Evolutionary conservation across 2,329 filamentous ascomycete species (phyloP), one percentile per base, ranked within the genome.

Genomic region (Penicillium sp.): DNA sequence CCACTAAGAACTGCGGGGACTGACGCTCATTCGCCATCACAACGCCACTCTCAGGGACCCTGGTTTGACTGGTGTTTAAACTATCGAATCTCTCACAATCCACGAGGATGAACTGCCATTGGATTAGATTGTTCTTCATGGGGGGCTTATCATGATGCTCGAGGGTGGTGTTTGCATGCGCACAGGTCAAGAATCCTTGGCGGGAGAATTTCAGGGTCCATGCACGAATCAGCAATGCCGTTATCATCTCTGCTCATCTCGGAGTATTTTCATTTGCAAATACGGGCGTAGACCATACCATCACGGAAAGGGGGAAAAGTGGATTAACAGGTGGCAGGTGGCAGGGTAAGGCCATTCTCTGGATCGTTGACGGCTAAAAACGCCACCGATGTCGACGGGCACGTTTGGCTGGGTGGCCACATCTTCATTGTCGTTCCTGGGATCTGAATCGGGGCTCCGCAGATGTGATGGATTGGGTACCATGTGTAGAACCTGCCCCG

Each of bases 381-480:
- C 62, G 62, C 62, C 62, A 64, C 62, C 59, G 59, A 64, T 63
- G 59, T 61, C 58, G 55, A 44, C 51, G 48, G 50, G 55, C 54
- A 63, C 49, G 56, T 58, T 61, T n/a, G 55, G 24, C 24, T 28
- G 24, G 24, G 45, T 51, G 52, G 50, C 44, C 43, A 54, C 40
- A 28, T 44, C 40, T 44, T 44, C 40, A 44, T 19, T 5, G n/a
- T 29, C 24, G 40, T 31, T 45, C 42, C 42, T 45, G 42, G 16
- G 26, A 45, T 45, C 42, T 45, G 40, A 24, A 45, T 45, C 28
- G 42, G 16, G n/a, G n/a, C 7, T 29, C 26, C 42, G 11, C 26
- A 31, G n/a, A 45, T 45, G 26, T 14, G 18, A 33, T 31, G 23
- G 28, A 19, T 31, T 44, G 26, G 9, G 16, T 28, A 28, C 24